Conservation (phyloP, 2,329 filamentous ascomycete genomes). For the Hypoxylon rubiginosum region DNA sequence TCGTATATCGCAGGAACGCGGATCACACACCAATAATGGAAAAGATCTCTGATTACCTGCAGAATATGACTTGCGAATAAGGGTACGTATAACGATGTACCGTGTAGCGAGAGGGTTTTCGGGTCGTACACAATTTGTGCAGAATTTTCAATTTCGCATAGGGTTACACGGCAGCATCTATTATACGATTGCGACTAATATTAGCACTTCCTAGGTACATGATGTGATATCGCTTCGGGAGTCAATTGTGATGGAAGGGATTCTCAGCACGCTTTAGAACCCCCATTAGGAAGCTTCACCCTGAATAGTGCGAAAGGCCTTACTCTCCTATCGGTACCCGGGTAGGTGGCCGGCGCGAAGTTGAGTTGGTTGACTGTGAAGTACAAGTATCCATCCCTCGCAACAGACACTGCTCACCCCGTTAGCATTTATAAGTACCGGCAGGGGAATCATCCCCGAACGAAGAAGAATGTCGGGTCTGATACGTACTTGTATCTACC, state of each 20-base stretch:
- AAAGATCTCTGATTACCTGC: not conserved
- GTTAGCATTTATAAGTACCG: slow-evolving; percentile 12
- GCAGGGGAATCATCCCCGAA: not conserved
- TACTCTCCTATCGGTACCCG: slow-evolving; percentile 37
- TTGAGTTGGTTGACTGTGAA: slow-evolving; percentile 66
- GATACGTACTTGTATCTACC: slow-evolving; percentile 60
- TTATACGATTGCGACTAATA: not conserved
- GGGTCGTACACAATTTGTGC: no score
- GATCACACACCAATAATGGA: not conserved
- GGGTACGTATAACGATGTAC: not conserved
- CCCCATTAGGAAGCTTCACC: slow-evolving; percentile 45
- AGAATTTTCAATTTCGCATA: no score
- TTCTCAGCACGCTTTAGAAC: slow-evolving; percentile 33
- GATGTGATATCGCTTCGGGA: not conserved
- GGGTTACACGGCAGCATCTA: not conserved
- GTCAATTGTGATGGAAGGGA: not conserved
- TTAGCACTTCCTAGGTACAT: not conserved
- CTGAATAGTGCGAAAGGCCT: slow-evolving; percentile 47
- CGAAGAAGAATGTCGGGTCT: not conserved
- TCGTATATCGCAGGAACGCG: not conserved
- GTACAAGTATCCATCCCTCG: slow-evolving; percentile 63
- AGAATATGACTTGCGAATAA: not conserved
- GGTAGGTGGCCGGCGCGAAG: slow-evolving; percentile 27
- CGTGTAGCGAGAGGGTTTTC: not conserved
- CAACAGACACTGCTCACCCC: slow-evolving; percentile 51